These are phyloP conservation scores for Strobilomyces dryophilus DNA, from an alignment of 768 basidiomycete genomes.

Conservation along the genomic window DNA sequence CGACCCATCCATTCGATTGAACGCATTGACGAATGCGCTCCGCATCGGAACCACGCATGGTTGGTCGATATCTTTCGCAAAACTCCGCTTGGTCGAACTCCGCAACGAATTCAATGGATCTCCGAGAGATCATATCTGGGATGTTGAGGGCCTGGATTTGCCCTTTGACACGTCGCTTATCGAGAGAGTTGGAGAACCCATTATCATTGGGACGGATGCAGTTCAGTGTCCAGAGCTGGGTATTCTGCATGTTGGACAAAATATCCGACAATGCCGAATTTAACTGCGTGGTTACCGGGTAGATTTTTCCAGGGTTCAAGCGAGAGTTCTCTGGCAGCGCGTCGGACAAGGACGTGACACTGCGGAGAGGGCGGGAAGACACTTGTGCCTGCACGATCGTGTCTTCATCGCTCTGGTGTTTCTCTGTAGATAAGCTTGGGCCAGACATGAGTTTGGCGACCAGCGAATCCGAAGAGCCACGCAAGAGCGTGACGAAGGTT, in stretches of 20 bases:
- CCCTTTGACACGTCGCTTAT: conserved; percentile 56
- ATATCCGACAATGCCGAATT: conserved; percentile 51
- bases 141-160: conserved; percentile 53
- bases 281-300: conserved; percentile 56
- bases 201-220: conserved; percentile 67
- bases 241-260: conserved; percentile 41
- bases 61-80: conserved; percentile 50
- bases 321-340: conserved; percentile 34
- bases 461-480: conserved; percentile 48
- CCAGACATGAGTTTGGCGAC: conserved; percentile 60
- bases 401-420: conserved; percentile 50
- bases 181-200: conserved; percentile 57
- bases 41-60: conserved; percentile 42
- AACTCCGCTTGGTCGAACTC: conserved; percentile 48
- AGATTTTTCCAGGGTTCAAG: conserved; percentile 49
- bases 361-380: conserved; percentile 52
- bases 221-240: conserved; percentile 50
- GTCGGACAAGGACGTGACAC: conserved; percentile 36
- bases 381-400: conserved; percentile 65
- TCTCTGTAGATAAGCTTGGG: conserved; percentile 54
- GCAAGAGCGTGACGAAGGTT: conserved; percentile 50
- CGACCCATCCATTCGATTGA: conserved; percentile 47
- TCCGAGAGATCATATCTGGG: conserved; percentile 48
- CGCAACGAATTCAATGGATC: conserved; percentile 47
- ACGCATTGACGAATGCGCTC: conserved; percentile 50